Percentiles rank a stretch among this genome's conserved stretches.
Conservation (phyloP, 1,284 basidiomycete genomes). For the Rhizoctonia solani region DNA sequence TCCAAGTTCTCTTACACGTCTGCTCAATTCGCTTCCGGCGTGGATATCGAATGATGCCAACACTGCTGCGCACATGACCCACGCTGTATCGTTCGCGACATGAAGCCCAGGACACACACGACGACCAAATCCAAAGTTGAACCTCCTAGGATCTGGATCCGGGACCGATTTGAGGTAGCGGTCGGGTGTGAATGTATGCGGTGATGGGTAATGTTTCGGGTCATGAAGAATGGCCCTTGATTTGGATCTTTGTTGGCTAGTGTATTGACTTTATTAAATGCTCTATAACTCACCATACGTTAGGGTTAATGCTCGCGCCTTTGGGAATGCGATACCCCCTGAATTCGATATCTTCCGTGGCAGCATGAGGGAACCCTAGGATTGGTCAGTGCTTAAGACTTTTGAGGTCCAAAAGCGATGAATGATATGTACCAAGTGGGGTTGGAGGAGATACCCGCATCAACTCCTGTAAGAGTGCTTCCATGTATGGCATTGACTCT, state of each 20-base stretch:
- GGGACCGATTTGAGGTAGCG: constrained; percentile 43
- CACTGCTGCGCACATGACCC: neutral
- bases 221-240: constrained; percentile 45
- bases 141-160: constrained; percentile 41
- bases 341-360: neutral
- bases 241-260: neutral
- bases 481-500: constrained; percentile 44
- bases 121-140: constrained; percentile 16
- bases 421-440: constrained; percentile 39
- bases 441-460: constrained; percentile 43
- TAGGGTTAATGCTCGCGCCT: constrained; percentile 3
- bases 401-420: neutral
- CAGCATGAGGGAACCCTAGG: neutral
- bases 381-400: neutral
- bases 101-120: constrained; percentile 33
- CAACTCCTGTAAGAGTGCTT: constrained; percentile 45
- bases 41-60: constrained; percentile 11
- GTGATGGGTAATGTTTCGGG: constrained; percentile 46
- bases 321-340: neutral
- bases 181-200: constrained; percentile 50
- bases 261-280: neutral
- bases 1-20: neutral
- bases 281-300: neutral
- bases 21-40: neutral
- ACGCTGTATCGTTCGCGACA: constrained; percentile 10